Base-by-base conservation (phyloP, 176 grass and related monocot species). In the Oryza glumipatula region DNA sequence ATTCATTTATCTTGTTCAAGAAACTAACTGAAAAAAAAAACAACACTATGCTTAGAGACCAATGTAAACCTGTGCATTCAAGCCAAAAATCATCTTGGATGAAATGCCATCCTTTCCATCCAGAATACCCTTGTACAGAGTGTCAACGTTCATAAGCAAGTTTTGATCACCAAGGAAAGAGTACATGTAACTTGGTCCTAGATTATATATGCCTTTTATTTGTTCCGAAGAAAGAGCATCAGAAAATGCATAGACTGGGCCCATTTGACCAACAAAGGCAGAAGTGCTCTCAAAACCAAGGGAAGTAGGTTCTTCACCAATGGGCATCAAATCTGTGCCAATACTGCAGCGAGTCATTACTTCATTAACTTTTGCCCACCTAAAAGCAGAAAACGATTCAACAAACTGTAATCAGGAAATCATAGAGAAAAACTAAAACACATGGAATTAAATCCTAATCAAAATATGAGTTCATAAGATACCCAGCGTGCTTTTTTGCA, bases 101-200 rank as follows among this genome's bases (percentile, higher is more conserved):
- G 93, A 98, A 82, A 98, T 84, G 39, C 95, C 95, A 87, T 97
- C 95, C 79, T 86, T 90, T 76, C 77, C 74, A 94, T 92, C 91
- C 56, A 97, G 87, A 77, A 97, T 86, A 65, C 89, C 96, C 68
- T 91, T 93, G 83, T 90, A 94, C 7, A 88, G 78, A 67, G 82
- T 84, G 77, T 90, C 93, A 73, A 93, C 87, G 86, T 90, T 88
- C 86, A 90, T 83, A 89, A 89, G 91, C 77, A 98, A 84, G 64
- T 91, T 89, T 87, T 86, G 92, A 65, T 98, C 96, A 87, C 93
- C 93, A 68, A 94, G 85, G 84, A 98, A 98, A 85, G 93, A 92
- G 80, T 98, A 95, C 91, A 98, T 98, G 83, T 98, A 98, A 94
- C 96, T 98, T 70, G 96, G 96, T 80, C 96, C 96, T 23, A 98